Evolutionary conservation across 176 grass and related monocot species (phyloP).

Genomic region (Carex myosuroides): DNA sequence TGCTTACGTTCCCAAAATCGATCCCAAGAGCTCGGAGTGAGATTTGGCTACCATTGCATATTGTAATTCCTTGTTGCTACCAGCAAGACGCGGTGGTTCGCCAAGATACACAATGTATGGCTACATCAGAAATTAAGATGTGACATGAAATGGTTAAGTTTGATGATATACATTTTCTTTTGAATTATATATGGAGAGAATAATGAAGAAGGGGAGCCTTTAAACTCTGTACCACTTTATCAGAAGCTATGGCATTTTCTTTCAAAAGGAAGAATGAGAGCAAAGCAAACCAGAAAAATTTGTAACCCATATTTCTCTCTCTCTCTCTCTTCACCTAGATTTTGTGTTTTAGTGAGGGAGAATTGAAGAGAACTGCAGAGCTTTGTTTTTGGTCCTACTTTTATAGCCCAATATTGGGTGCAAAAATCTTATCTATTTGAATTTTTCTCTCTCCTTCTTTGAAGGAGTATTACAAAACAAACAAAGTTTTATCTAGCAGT

Average conservation of each 20-base stretch:
- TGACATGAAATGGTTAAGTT: background rate
- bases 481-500: too few species aligned
- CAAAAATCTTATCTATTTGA: too few species aligned
- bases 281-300: background rate
- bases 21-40: slow-evolving; percentile 56
- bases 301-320: slow-evolving; percentile 7
- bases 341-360: background rate
- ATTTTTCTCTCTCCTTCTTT: too few species aligned
- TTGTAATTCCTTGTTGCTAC: slow-evolving; percentile 15
- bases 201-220: background rate
- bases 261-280: background rate
- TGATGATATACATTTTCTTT: too few species aligned
- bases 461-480: too few species aligned
- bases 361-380: too few species aligned
- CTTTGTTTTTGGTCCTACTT: background rate
- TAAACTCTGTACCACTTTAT: slow-evolving; percentile 1
- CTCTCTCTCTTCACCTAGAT: background rate
- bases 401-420: background rate
- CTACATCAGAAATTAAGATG: background rate
- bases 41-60: slow-evolving; percentile 18
- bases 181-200: too few species aligned
- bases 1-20: slow-evolving; percentile 52
- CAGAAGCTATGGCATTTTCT: background rate
- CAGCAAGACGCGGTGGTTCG: slow-evolving; percentile 19
- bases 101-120: slow-evolving; percentile 88